These are phyloP conservation scores for Suillus clintonianus DNA, from an alignment of 768 basidiomycete species.

Conservation along the genomic window DNA sequence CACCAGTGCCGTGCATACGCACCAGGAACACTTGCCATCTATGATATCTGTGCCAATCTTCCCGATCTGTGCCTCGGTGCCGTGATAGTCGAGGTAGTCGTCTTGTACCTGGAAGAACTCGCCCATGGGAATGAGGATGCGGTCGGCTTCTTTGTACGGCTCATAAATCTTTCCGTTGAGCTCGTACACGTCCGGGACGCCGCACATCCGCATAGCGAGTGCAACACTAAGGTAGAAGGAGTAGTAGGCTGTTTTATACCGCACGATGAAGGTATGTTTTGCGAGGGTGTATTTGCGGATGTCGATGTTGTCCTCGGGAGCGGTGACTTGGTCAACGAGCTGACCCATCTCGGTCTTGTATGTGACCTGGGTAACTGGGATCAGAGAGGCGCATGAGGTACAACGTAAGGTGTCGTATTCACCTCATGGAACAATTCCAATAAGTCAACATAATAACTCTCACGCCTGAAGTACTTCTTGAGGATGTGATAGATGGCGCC, in stretches of 20 bases:
- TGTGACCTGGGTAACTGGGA: slow-evolving; percentile 41
- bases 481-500: slow-evolving; percentile 89
- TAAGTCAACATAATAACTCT: slow-evolving; percentile 84
- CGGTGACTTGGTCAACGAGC: slow-evolving; percentile 93
- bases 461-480: slow-evolving; percentile 80
- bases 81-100: slow-evolving; percentile 93
- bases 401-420: not conserved
- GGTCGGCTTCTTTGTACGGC: slow-evolving; percentile 72
- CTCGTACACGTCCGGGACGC: slow-evolving; percentile 54
- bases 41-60: slow-evolving; percentile 98
- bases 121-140: slow-evolving; percentile 88
- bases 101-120: slow-evolving; percentile 99
- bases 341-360: slow-evolving; percentile 97
- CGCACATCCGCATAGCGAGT: slow-evolving; percentile 81
- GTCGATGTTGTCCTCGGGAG: slow-evolving; percentile 87
- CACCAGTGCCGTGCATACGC: slow-evolving; percentile 82
- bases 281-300: slow-evolving; percentile 81
- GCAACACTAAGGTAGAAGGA: slow-evolving; percentile 99
- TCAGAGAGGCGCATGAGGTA: not conserved
- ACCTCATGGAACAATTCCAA: slow-evolving; percentile 92
- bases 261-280: slow-evolving; percentile 89
- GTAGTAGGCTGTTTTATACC: slow-evolving; percentile 98
- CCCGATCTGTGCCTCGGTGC: slow-evolving; percentile 86
- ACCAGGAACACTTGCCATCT: slow-evolving; percentile 99
- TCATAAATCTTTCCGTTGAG: slow-evolving; percentile 42